Evolutionary conservation across 1,139 yeast species (phyloP).

Genomic region (Lipomyces yarrowii): DNA sequence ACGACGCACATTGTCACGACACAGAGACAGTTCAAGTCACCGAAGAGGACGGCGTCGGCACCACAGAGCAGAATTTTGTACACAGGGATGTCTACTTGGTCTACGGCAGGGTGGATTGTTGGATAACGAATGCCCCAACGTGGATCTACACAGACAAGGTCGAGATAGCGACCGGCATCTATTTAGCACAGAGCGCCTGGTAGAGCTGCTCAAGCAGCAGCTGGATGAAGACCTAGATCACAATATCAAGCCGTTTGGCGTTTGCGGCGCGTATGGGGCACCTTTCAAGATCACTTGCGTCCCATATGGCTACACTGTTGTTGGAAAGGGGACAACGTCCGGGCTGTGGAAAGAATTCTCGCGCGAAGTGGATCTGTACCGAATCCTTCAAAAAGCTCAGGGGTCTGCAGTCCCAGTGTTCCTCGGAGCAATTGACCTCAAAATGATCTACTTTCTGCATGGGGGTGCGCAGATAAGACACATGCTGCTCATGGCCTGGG

Average conservation of each 20-base stretch:
- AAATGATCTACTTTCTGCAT: background rate
- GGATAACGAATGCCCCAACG: background rate
- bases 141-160: slow-evolving; percentile 1
- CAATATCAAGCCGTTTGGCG: background rate
- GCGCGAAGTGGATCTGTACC: background rate
- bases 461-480: background rate
- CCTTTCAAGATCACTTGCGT: slow-evolving; percentile 1
- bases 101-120: background rate
- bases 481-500: background rate
- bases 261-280: background rate
- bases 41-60: background rate
- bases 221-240: background rate
- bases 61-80: background rate
- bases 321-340: background rate
- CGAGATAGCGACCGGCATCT: background rate
- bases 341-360: background rate
- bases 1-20: background rate
- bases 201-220: background rate
- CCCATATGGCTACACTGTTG: slow-evolving; percentile 2
- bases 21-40: background rate
- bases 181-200: background rate
- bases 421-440: background rate
- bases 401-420: background rate
- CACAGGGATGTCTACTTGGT: background rate
- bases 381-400: background rate